A percentile compares a stretch with the other conserved stretches of the same genome.
These are phyloP conservation scores for Sanchytrium tribonematis DNA, from an alignment of 371 early-diverging fungal species.

Conservation along the genomic window DNA sequence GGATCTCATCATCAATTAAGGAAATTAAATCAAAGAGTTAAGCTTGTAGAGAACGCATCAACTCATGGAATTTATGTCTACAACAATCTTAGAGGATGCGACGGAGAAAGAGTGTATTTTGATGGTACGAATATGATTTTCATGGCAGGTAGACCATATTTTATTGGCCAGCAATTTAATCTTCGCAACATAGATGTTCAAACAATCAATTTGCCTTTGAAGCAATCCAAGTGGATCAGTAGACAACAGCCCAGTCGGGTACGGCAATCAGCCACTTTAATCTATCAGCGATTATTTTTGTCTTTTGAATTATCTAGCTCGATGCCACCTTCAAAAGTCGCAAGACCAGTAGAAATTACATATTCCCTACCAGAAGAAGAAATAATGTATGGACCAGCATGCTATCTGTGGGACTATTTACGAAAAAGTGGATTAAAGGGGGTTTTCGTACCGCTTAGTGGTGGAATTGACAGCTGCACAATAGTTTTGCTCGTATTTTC, in stretches of 20 bases:
- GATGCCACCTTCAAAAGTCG: neutral
- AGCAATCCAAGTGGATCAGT: neutral
- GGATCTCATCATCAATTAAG: slow-evolving; percentile 72
- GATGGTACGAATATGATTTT: slow-evolving; percentile 75
- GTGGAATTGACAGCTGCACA: slow-evolving; percentile 85
- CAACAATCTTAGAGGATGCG: slow-evolving; percentile 87
- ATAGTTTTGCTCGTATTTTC: slow-evolving; percentile 71
- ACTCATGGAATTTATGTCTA: slow-evolving; percentile 79
- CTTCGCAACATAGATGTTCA: neutral
- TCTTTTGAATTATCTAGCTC: neutral
- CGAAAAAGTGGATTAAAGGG: slow-evolving; percentile 62
- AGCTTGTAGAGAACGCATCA: slow-evolving; percentile 64
- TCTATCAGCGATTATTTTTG: neutral
- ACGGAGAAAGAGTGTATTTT: slow-evolving; percentile 90
- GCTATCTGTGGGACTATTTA: slow-evolving; percentile 97
- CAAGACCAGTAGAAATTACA: slow-evolving; percentile 4
- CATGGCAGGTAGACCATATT: slow-evolving; percentile 37
- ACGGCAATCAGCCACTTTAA: neutral
- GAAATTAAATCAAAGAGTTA: slow-evolving; percentile 51
- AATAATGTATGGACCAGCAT: slow-evolving; percentile 77
- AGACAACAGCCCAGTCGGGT: neutral
- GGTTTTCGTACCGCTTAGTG: slow-evolving; percentile 79
- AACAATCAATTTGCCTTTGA: neutral
- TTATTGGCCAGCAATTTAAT: neutral
- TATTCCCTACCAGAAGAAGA: slow-evolving; percentile 28